Evolutionary conservation across 192 early-diverging fungal species (phyloP), one percentile per base, ranked within the genome.

Genomic region (Coemansia sp.): DNA sequence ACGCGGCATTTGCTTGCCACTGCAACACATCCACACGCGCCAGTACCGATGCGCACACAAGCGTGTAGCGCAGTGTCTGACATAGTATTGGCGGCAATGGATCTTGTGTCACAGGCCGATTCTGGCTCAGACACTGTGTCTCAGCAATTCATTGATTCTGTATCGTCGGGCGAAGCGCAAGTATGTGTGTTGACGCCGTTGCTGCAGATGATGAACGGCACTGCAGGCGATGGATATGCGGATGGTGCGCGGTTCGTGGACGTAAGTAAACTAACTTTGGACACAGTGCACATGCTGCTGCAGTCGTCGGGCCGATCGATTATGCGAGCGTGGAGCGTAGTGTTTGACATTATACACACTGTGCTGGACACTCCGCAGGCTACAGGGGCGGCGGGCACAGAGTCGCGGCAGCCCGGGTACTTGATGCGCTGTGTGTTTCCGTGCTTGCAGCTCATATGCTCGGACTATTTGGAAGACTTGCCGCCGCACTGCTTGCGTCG

Each of bases 381-480:
- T 12, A 12, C 37, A 55, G 4, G 7, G 63, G 8, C 11, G 16
- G 71, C 59, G 2, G 22, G 62, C n/a, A 27, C 51, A 23, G 66
- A 65, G 54, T 53, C 55, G n/a, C 57, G 59, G 50, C 63, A 75
- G 54, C 57, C 67, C 20, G 74, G 74, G 7, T 60, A 52, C 12
- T 68, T 92, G 47, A 88, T 96, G 63, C 85, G 91, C 10, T 78
- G 90, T 49, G 94, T 92, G 10, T 99, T 99, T 63, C 89, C 94
- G 4, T 95, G 90, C 47, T 59, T 99, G 56, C 95, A 99, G 68
- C 74, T 99, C 14, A 92, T 99, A 23, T 98, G 95, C 71, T 92
- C 91, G 1, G 97, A 99, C 68, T 97, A 97, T 62, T 62, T 99
- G 45, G 84, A 91, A 7, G 82, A 91, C 6, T 70, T 97, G 66